Evolutionary conservation across 345 rosid genomes (phyloP).

Genomic region (Acer saccharum): DNA sequence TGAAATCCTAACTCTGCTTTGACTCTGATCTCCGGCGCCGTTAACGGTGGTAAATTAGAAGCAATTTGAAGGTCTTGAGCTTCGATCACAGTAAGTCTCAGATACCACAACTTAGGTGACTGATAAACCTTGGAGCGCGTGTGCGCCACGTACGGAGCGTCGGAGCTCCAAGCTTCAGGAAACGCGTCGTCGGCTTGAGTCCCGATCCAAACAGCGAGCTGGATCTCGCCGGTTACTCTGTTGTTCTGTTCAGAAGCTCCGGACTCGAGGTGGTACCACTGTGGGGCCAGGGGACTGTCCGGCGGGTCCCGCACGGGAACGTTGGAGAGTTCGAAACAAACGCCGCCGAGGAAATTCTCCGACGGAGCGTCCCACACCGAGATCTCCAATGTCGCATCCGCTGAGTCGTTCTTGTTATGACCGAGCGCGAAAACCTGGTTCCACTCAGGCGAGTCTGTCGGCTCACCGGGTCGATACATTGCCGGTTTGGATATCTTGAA

Average conservation of each 20-base stretch:
- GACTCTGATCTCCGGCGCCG: constrained; percentile 82
- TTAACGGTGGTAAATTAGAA: constrained; percentile 78
- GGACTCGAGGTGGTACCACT: constrained; percentile 84
- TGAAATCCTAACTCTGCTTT: constrained; percentile 85
- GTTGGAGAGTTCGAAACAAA: constrained; percentile 83
- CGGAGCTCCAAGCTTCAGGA: constrained; percentile 91
- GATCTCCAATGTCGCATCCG: constrained; percentile 69
- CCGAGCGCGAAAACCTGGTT: constrained; percentile 75
- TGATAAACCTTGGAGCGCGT: constrained; percentile 94
- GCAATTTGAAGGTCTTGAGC: constrained; percentile 86
- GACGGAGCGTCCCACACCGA: constrained; percentile 78
- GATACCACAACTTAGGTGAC: constrained; percentile 94
- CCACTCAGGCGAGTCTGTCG: constrained; percentile 79
- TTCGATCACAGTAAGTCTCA: constrained; percentile 80
- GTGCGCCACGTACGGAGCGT: constrained; percentile 81
- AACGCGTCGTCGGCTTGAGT: constrained; percentile 95
- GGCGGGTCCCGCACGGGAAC: constrained; percentile 86
- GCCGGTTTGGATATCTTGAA: constrained; percentile 53
- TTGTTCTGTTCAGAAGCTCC: constrained; percentile 42
- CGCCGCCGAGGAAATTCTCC: constrained; percentile 85
- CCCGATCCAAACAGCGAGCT: constrained; percentile 93
- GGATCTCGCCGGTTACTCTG: constrained; percentile 77
- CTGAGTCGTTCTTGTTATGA: constrained; percentile 52
- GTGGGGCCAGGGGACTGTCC: constrained; percentile 90
- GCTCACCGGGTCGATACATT: constrained; percentile 56